Base-by-base conservation (phyloP, 805 yeast species). In the Candida dajiaensis region DNA sequence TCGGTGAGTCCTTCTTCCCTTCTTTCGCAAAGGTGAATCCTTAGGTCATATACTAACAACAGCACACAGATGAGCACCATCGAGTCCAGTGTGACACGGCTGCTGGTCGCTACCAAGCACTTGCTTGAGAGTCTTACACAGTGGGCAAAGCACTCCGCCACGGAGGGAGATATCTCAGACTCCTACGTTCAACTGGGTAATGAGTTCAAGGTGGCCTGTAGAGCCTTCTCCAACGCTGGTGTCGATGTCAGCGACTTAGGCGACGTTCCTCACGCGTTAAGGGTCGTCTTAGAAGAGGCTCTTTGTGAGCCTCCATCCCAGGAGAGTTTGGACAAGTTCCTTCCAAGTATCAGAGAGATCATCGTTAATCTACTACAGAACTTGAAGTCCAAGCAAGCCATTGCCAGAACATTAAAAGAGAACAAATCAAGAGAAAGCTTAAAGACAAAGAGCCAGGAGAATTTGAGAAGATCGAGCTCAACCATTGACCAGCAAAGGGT, bases 161-260 rank as follows among this genome's bases (percentile, higher is more conserved):
- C 83, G 21, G 98, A 90, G 40, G 78, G 78, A 46, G 87, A 79
- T 51, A 97, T 94, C 3, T 88, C 96, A 2, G 88, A 89, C 57
- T 85, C 89, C 3, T 94, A 89, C 63, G 99, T 94, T 15, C 83
- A 80, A 53, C 74, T 94, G 25, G 99, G 99, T 0, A 94, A 90
- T 59, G 97, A 92, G 64, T 94, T 89, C 71, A 82, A 92, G 55
- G 79, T 86, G 3, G 87, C 95, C 1, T 81, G 90, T 20, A 76
- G 88, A 49, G 86, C 95, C 3, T 90, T 92, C 62, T 69, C 81
- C 6, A 74, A 74, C 46, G 83, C 88, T 3, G 95, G 95, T 0
- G 80, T 94, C 5, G 90, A 85, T 53, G 83, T 85, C 9, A 70
- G 82, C 12, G 96, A 89, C 61, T 69, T 94, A 23, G 94, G 96